Base-by-base conservation (phyloP, 2,329 filamentous ascomycete species). In the Arthroderma sp. region DNA sequence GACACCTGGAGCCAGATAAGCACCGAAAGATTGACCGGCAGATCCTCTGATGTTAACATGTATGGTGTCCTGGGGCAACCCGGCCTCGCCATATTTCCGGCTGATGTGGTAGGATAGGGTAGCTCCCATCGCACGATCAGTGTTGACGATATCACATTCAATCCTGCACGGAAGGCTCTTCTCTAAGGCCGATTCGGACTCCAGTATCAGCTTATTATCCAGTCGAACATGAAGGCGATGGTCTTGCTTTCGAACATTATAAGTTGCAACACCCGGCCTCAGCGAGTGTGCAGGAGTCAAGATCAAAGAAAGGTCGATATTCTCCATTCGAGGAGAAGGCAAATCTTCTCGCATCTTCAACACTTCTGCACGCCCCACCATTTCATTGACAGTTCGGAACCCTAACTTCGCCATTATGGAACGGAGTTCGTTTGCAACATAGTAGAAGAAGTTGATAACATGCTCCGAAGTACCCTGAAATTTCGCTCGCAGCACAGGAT, bases 391-490 rank as follows among this genome's bases (percentile, higher is more conserved):
- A 49, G 85, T 94, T 52, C 89, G 81, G 77, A 94, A 86, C 53
- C 89, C 89, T 56, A 95, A 79, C 67, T 84, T 86, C 42, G 89
- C 88, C 89, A 96, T 95, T 66, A 96, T 94, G 32, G 88, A 86
- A 60, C 89, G 82, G 47, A 96, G 78, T 70, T 96, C 89, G 60
- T 96, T 96, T 54, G 89, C 84, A 43, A 96, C 75, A 59, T 95
- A 96, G 71, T 95, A 96, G 70, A 94, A 94, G 73, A 95, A 95
- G 74, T 95, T 96, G 66, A 96, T 95, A 47, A 94, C 88, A 56
- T 95, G 86, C 68, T 96, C 89, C 7, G 89, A 88, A 1, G 85
- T 88, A 50, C 89, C 89, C 54, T 80, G 73, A 66, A 96, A 95
- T 69, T 95, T 96, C 74, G 88, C 84, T 49, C 89, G 79, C 2